A percentile compares a stretch with the other conserved stretches of the same genome.
phyloP scores from a whole-genome alignment of 345 rosid species.

The Cardamine occulta region DNA sequence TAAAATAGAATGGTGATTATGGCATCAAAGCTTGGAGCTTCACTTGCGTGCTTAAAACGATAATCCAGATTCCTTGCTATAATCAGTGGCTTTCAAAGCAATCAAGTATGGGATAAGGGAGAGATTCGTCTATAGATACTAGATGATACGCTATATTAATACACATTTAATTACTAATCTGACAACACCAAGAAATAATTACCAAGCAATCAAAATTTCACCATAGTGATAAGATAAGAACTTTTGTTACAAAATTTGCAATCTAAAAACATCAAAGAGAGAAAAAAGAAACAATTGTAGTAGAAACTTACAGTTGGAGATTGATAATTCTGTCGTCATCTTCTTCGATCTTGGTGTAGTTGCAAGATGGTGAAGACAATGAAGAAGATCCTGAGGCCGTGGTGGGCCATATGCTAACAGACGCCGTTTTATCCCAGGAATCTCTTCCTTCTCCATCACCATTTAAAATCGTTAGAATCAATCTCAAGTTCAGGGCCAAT shows the following conservation, averaged over 20 bases:
- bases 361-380: conserved; percentile 32
- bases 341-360: conserved; percentile 37
- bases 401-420: conserved; percentile 18
- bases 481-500: conserved; percentile 65
- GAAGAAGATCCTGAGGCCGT: conserved; percentile 20
- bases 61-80: conserved; percentile 20
- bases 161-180: conserved; percentile 9
- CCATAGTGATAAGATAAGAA: neutral
- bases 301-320: conserved; percentile 64
- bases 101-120: conserved; percentile 14
- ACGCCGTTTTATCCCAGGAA: conserved; percentile 22
- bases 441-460: conserved; percentile 33
- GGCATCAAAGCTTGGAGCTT: conserved; percentile 16
- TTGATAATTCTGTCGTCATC: conserved; percentile 55
- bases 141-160: conserved; percentile 33
- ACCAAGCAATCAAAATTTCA: conserved; percentile 1
- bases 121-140: conserved; percentile 2
- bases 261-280: neutral
- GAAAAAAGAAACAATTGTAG: neutral
- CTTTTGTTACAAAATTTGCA: neutral
- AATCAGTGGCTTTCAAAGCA: conserved; percentile 32
- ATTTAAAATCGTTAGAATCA: conserved; percentile 54
- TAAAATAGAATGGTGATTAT: conserved; percentile 9
- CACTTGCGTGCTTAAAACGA: conserved; percentile 15
- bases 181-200: conserved; percentile 3